Evolutionary conservation across 2,329 filamentous ascomycete genomes (phyloP).

Genomic region (Lasiodiplodia gonubiensis): DNA sequence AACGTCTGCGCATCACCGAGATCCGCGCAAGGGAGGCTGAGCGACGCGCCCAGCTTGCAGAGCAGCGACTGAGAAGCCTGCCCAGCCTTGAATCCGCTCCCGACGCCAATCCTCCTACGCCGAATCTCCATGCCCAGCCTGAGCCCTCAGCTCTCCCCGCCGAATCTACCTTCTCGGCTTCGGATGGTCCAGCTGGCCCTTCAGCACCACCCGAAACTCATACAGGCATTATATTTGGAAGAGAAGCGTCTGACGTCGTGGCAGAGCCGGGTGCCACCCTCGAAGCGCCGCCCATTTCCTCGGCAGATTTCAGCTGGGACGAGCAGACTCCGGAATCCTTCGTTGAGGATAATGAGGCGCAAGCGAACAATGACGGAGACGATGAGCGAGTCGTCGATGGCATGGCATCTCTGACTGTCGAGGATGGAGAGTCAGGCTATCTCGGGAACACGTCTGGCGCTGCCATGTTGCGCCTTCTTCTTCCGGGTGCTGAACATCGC

Average conservation of each 20-base stretch:
- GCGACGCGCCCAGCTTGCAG: conserved; percentile 33
- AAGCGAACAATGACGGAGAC: conserved; percentile 24
- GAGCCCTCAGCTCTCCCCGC: neutral
- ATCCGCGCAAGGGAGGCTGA: conserved; percentile 33
- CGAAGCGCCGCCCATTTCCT: conserved; percentile 35
- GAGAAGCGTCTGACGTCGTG: neutral
- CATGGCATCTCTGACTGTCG: conserved; percentile 43
- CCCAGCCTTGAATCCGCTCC: conserved; percentile 3
- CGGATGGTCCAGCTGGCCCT: neutral
- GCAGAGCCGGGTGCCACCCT: conserved; percentile 28
- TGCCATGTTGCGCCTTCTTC: conserved; percentile 48
- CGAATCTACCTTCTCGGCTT: neutral
- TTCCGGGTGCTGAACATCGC: conserved; percentile 31
- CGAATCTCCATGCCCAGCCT: neutral
- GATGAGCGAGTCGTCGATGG: conserved; percentile 35
- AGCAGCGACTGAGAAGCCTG: conserved; percentile 31
- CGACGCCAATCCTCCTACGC: neutral
- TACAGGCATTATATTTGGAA: neutral
- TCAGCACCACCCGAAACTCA: neutral
- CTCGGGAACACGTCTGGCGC: conserved; percentile 55
- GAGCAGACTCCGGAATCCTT: conserved; percentile 31
- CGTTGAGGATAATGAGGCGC: conserved; percentile 26
- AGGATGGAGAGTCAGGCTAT: conserved; percentile 50
- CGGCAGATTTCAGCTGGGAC: conserved; percentile 39
- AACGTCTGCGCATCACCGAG: conserved; percentile 44